Conservation (phyloP, 306 rosid genomes). For the Carpinus viminea region DNA sequence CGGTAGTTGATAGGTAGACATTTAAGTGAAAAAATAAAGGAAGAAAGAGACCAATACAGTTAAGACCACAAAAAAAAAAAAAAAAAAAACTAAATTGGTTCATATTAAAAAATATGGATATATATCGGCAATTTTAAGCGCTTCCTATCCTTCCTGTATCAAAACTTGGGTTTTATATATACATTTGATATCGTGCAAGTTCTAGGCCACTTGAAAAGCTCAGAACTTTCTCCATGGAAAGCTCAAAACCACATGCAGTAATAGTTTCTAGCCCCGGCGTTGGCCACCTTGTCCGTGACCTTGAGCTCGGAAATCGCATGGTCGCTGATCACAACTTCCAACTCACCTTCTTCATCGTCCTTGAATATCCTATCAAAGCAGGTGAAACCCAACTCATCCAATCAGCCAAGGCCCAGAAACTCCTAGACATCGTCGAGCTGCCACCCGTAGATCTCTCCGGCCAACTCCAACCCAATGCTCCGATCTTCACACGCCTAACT, state of each 20-base stretch:
- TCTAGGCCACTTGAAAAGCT: too few species aligned
- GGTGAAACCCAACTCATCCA: neutral
- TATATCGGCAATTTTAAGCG: too few species aligned
- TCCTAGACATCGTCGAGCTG: neutral
- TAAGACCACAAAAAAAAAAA: too few species aligned
- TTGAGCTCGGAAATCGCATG: constrained; percentile 1
- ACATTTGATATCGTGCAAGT: too few species aligned
- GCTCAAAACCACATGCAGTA: neutral
- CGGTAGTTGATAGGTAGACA: too few species aligned
- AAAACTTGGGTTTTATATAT: too few species aligned
- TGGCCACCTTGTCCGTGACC: neutral
- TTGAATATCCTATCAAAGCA: neutral
- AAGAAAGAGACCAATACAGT: too few species aligned
- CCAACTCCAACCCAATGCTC: neutral
- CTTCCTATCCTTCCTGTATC: too few species aligned
- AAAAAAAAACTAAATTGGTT: too few species aligned
- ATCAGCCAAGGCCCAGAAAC: neutral
- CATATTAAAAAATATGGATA: too few species aligned
- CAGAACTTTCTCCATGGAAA: neutral
- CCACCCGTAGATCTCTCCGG: neutral
- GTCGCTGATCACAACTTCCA: neutral
- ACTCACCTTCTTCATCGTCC: constrained; percentile 1
- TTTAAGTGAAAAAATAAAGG: too few species aligned
- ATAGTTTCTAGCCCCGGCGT: neutral
- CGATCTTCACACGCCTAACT: neutral